These are phyloP conservation scores for Boletus rubroflammeus DNA, from an alignment of 768 basidiomycete species.

Conservation along the genomic window DNA sequence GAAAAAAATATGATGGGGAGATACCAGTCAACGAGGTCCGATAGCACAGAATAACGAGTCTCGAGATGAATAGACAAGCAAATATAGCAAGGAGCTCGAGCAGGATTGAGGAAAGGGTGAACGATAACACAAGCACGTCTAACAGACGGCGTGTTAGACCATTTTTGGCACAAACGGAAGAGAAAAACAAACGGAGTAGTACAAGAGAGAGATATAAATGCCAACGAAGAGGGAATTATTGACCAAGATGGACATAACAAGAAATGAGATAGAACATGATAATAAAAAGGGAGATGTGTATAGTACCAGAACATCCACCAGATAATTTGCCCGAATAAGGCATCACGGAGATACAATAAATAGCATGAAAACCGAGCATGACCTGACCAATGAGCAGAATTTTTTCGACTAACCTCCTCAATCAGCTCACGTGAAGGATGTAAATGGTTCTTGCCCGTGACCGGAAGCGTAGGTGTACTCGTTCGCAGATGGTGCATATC, in stretches of 20 bases:
- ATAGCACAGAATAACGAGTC: constrained; percentile 13
- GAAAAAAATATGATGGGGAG: constrained; percentile 14
- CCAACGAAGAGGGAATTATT: constrained; percentile 1
- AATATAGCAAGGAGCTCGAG: constrained; percentile 2
- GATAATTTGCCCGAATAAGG: constrained; percentile 1
- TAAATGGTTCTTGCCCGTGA: constrained; percentile 25
- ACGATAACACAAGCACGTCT: constrained; percentile 9
- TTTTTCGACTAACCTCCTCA: neutral
- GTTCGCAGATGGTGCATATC: constrained; percentile 16
- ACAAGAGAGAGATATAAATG: constrained; percentile 13
- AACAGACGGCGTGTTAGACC: neutral
- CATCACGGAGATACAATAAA: constrained; percentile 4
- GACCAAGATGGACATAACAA: constrained; percentile 16
- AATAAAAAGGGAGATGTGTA: constrained; percentile 5
- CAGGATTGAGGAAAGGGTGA: neutral
- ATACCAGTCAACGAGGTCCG: constrained; percentile 7
- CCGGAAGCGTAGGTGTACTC: constrained; percentile 23
- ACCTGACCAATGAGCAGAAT: neutral
- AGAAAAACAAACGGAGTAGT: neutral
- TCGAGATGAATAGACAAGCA: constrained; percentile 10
- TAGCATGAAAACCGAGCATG: neutral
- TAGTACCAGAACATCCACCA: constrained; percentile 6
- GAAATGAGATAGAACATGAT: constrained; percentile 4
- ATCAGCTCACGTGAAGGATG: constrained; percentile 15
- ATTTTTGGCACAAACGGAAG: constrained; percentile 8